Conservation (phyloP, 2,329 filamentous ascomycete genomes). For the Blastomyces emzantsi region DNA sequence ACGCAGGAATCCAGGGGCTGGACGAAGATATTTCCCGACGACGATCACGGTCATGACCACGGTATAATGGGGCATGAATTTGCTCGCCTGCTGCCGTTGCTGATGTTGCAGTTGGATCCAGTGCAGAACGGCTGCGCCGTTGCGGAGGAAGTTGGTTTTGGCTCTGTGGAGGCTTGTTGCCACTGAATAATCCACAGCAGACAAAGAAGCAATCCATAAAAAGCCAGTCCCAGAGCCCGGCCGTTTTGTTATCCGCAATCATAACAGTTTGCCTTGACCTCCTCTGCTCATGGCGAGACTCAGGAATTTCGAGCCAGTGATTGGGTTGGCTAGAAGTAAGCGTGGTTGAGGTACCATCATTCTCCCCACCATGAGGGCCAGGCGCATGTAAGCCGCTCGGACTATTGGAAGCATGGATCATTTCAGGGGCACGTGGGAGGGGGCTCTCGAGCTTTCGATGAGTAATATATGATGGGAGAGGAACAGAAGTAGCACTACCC, state of each 20-base stretch:
- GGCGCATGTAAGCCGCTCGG: not conserved
- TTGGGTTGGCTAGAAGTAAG: not conserved
- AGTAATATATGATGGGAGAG: slow-evolving; percentile 12
- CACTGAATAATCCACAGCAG: slow-evolving; percentile 2
- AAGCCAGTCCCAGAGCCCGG: slow-evolving; percentile 6
- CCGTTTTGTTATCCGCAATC: not conserved
- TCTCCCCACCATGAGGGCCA: not conserved
- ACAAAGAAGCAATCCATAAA: slow-evolving; percentile 8
- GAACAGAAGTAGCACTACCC: slow-evolving; percentile 5
- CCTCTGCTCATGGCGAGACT: not conserved
- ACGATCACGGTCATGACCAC: not conserved
- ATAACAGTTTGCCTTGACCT: not conserved
- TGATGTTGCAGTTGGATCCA: not conserved
- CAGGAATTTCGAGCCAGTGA: not conserved
- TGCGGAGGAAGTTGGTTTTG: not conserved
- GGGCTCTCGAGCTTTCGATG: slow-evolving; percentile 3
- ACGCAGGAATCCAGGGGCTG: slow-evolving; percentile 13
- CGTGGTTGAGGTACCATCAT: slow-evolving; percentile 5
- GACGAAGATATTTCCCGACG: not conserved
- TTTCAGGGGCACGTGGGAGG: slow-evolving; percentile 1
- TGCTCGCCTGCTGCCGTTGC: not conserved
- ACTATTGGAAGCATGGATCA: not conserved
- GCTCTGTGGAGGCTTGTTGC: not conserved
- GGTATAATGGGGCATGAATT: not conserved
- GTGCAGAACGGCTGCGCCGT: not conserved